Percentiles rank a stretch among this genome's conserved stretches.
Evolutionary conservation across 2,329 filamentous ascomycete species (phyloP).

Genomic region (Alternaria metachromatica): DNA sequence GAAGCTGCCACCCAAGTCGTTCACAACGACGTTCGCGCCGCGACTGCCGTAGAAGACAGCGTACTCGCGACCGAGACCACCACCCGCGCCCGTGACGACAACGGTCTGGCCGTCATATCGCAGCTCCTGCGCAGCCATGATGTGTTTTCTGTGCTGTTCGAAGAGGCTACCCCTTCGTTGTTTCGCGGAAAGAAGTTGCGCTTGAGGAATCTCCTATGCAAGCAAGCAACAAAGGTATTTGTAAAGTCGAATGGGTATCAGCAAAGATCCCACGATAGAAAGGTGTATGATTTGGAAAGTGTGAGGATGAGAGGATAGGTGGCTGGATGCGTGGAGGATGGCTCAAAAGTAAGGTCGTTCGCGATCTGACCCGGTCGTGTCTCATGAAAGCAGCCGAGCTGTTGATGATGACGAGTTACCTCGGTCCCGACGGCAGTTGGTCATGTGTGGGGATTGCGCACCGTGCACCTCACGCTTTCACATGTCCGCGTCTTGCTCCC

Average conservation of each 20-base stretch:
- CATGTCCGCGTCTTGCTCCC: constrained; percentile 2
- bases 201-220: constrained; percentile 7
- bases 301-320: constrained; percentile 6
- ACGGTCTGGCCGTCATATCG: constrained; percentile 89
- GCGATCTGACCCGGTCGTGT: constrained; percentile 11
- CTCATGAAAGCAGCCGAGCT: constrained; percentile 20
- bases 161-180: constrained; percentile 9
- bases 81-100: constrained; percentile 85
- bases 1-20: constrained; percentile 91
- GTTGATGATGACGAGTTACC: constrained; percentile 15
- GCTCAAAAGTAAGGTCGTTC: constrained; percentile 9
- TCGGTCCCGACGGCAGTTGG: constrained; percentile 19
- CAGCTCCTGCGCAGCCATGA: constrained; percentile 58
- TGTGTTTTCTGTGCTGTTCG: constrained; percentile 13
- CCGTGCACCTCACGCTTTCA: constrained; percentile 14
- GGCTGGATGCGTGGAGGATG: constrained; percentile 1
- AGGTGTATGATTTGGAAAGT: constrained; percentile 1
- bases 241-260: constrained; percentile 20
- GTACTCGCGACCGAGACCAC: constrained; percentile 82
- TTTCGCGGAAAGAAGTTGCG: constrained; percentile 8
- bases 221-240: not conserved
- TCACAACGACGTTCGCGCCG: constrained; percentile 94
- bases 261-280: constrained; percentile 20
- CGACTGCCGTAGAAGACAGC: constrained; percentile 88
- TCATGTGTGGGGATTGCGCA: constrained; percentile 16